These are phyloP conservation scores for Mycena alexandri DNA, from an alignment of 768 basidiomycete genomes.

Conservation along the genomic window DNA sequence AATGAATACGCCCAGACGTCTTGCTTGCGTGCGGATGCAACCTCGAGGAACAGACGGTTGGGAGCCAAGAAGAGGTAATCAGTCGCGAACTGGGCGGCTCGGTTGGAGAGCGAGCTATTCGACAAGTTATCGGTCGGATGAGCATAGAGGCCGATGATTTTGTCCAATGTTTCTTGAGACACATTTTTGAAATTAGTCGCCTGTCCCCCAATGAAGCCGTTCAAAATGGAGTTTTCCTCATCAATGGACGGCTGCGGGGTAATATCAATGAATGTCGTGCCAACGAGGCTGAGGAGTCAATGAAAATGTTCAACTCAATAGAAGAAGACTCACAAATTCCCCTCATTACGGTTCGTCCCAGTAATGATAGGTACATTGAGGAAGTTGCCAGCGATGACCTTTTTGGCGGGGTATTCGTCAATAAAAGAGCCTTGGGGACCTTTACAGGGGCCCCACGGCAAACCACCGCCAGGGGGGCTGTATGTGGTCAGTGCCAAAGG, in stretches of 20 bases:
- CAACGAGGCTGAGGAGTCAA: background rate
- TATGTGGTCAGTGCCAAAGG: constrained; percentile 6
- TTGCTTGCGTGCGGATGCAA: constrained; percentile 6
- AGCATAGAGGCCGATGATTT: constrained; percentile 20
- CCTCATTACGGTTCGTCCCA: constrained; percentile 5
- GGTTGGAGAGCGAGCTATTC: constrained; percentile 20
- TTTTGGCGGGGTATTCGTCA: constrained; percentile 14
- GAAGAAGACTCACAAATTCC: background rate
- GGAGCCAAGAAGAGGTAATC: constrained; percentile 12
- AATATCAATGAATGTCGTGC: constrained; percentile 11
- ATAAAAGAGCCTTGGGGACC: constrained; percentile 18
- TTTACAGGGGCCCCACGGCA: constrained; percentile 19
- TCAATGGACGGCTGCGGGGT: constrained; percentile 5
- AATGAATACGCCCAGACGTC: constrained; percentile 23
- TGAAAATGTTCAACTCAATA: background rate
- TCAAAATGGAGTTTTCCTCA: constrained; percentile 8
- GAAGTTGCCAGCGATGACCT: constrained; percentile 1
- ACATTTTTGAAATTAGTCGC: constrained; percentile 13
- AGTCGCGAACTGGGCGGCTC: constrained; percentile 14
- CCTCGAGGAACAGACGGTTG: constrained; percentile 13
- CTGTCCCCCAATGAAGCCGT: background rate
- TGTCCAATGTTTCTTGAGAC: background rate
- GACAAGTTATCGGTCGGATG: constrained; percentile 11
- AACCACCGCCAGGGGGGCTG: background rate
- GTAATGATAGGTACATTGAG: constrained; percentile 1